Percentiles rank a stretch among this genome's conserved stretches.
These are phyloP conservation scores for Microbotryum silenes-acaulis DNA, from an alignment of 1,284 basidiomycete species.

Conservation along the genomic window DNA sequence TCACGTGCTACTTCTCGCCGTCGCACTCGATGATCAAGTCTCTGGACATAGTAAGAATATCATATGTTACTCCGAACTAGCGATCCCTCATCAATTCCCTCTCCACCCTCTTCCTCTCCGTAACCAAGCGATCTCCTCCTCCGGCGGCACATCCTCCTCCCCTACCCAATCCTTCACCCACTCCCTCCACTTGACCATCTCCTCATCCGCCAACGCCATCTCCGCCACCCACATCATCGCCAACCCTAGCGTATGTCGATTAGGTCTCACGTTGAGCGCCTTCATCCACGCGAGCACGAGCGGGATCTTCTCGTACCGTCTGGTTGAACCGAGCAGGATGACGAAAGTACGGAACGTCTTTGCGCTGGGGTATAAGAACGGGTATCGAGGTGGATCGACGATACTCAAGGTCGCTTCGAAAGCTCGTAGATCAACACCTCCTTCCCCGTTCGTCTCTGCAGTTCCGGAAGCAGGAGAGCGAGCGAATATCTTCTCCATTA, in stretches of 20 bases:
- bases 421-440: neutral
- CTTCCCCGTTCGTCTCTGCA: no score
- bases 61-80: no score
- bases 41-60: no score
- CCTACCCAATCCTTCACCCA: constrained; percentile 68
- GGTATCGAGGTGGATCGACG: constrained; percentile 34
- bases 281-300: constrained; percentile 71
- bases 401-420: constrained; percentile 19
- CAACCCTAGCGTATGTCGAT: constrained; percentile 51
- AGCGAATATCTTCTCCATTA: neutral
- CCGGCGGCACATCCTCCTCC: constrained; percentile 48
- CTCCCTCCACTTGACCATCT: constrained; percentile 49
- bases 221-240: constrained; percentile 65
- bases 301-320: constrained; percentile 55
- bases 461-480: neutral
- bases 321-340: constrained; percentile 52
- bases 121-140: constrained; percentile 34
- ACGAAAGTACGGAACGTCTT: constrained; percentile 57
- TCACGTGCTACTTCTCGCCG: no score
- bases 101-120: constrained; percentile 16
- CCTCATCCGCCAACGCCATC: constrained; percentile 53
- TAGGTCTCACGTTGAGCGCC: constrained; percentile 51
- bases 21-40: no score
- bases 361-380: constrained; percentile 49
- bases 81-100: no score